Base-by-base conservation (phyloP, 768 basidiomycete species). In the Psilocybe tampanensis region DNA sequence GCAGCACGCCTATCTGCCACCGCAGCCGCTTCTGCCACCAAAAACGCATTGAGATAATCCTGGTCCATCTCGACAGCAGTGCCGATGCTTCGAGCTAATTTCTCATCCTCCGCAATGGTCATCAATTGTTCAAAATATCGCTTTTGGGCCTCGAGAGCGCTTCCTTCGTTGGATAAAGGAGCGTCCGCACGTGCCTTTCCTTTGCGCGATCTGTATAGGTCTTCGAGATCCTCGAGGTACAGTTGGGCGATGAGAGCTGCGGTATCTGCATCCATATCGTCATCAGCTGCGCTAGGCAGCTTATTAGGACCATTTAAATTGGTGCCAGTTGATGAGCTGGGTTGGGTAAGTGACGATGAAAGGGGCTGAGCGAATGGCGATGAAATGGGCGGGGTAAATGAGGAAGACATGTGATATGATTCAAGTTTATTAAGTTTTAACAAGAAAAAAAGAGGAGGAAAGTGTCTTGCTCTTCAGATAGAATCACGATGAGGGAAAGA, bases 1-100 rank as follows among this genome's bases (percentile, higher is more conserved):
- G 82, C 80, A 21, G 75, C 76, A 3, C 54, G 61, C 32, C 73
- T 75, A 60, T 85, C 81, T 26, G 80, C 77, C 0, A 55, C 57
- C 6, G 77, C 75, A 6, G 70, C 74, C 24, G 64, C 67, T 52
- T 84, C 76, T 11, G 74, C 60, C 1, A 70, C 58, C 1, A 50
- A 54, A 7, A 74, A 47, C 0, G 71, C 71, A 15, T 66, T 44
- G 0, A 84, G 59, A 11, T 74, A 63, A 3, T 56, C 58, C 0
- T 55, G 65, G 47, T 81, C 79, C 0, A 65, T 61, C 17, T 67
- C 68, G n/a, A 80, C 60, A 3, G 80, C 79, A 4, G 61, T 61
- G n/a, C 71, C 72, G 8, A 85, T 59, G 55, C 78, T 81, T 52
- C 64, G 67, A 0, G 83, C 82, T 11, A 80, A 62, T 15, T 64